These are phyloP conservation scores for Vitis vinifera DNA, from an alignment of 164 flowering plant species.

Conservation along the genomic window DNA sequence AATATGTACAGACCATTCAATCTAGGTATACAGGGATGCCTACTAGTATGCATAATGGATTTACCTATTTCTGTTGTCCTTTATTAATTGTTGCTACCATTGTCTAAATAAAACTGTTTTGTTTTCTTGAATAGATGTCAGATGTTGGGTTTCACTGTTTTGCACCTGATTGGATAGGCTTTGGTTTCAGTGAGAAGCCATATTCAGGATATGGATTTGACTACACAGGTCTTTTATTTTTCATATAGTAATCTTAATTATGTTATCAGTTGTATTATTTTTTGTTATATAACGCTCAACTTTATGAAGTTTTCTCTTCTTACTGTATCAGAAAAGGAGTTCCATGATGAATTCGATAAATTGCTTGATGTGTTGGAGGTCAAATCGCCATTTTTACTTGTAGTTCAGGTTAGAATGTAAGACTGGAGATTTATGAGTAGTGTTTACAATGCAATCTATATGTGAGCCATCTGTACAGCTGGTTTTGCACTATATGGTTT, in stretches of 20 bases:
- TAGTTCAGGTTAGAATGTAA: slow-evolving; percentile 67
- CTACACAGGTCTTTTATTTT: slow-evolving; percentile 66
- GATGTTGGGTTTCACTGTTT: slow-evolving; percentile 92
- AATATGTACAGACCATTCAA: too few species aligned
- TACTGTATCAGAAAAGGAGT: slow-evolving; percentile 73
- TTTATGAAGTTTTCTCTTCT: slow-evolving; percentile 12
- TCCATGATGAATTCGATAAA: slow-evolving; percentile 76
- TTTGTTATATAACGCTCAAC: not conserved
- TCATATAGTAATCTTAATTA: not conserved
- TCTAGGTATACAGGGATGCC: too few species aligned
- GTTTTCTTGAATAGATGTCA: slow-evolving; percentile 54
- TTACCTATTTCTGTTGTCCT: not conserved
- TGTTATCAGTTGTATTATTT: not conserved
- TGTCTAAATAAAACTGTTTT: not conserved
- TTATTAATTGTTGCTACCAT: not conserved
- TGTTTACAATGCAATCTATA: not conserved
- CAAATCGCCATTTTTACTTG: slow-evolving; percentile 75
- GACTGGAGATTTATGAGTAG: not conserved
- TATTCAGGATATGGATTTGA: slow-evolving; percentile 91
- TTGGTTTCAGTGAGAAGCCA: slow-evolving; percentile 98
- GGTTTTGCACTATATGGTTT: not conserved
- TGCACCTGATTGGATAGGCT: slow-evolving; percentile 99
- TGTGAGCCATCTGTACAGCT: not conserved
- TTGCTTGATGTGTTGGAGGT: slow-evolving; percentile 62
- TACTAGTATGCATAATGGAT: not conserved